Base-by-base conservation (phyloP, 345 rosid genomes). In the Melaleuca quinquenervia region DNA sequence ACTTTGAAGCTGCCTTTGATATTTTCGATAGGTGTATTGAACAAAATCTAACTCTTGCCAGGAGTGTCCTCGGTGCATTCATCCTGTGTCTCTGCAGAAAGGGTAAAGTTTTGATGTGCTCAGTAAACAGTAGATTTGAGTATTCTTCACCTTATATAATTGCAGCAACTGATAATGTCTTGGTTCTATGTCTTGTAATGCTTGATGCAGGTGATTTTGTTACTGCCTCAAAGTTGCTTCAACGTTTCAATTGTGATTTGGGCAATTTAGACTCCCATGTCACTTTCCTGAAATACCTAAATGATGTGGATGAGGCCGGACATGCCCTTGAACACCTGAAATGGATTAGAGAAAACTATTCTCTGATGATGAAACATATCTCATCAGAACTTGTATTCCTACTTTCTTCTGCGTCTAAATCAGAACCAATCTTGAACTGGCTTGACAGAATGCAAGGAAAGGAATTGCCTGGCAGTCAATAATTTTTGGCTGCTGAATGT, bases 1-100 rank as follows among this genome's bases (percentile, higher is more conserved):
- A 93, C 84, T 90, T 92, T 54, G 92, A 94, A 86, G 91, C 88
- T 84, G 96, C 96, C 84, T 26, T 90, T 52, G 90, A 91, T 87
- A 90, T 94, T 70, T 96, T 92, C 55, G 85, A 90, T 86, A 88
- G 91, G 84, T 90, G 91, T 86, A 86, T 90, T 83, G 89, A 88
- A 88, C 95, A 88, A 83, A 92, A 92, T 87, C 83, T 75, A 84
- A 78, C 54, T 83, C 90, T 92, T 52, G 94, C 94, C 21, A 87
- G 26, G 56, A 90, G 88, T 60, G 89, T 92, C 48, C 86, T 92
- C 86, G 90, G 87, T 86, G 84, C 85, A 50, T 89, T 92, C 84
- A 53, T 94, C 60, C 83, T 90, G n/a, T 87, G 86, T 44, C 94
- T 96, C 84, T 95, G 97, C 86, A 88, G 86, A 89, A 90, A 91